phyloP scores from a whole-genome alignment of 352 stramenopile species.

The Thalassiosira allenii region DNA sequence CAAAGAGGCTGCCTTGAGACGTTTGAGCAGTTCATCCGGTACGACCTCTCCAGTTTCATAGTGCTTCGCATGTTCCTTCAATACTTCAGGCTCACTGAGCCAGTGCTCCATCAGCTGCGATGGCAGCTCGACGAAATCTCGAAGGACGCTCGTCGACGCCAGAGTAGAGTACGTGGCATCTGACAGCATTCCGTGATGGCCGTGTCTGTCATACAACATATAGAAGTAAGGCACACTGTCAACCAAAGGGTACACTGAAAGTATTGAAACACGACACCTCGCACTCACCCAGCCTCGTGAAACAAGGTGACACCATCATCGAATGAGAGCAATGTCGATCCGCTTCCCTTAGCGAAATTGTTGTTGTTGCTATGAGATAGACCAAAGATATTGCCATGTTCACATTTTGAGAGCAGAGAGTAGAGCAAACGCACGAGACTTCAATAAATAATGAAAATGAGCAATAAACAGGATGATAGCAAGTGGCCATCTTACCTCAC shows the following conservation, averaged over 20 bases:
- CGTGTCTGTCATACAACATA: slow-evolving; percentile 65
- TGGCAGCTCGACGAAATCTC: slow-evolving; percentile 86
- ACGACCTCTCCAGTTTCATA: slow-evolving; percentile 80
- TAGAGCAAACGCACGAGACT: no score
- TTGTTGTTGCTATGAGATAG: slow-evolving; percentile 88
- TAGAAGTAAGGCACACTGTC: no score
- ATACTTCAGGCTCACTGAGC: slow-evolving; percentile 70
- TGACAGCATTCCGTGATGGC: slow-evolving; percentile 84
- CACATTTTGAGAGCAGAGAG: no score
- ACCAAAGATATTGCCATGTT: no score
- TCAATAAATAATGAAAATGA: no score
- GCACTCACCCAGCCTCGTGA: slow-evolving; percentile 71
- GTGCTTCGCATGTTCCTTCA: slow-evolving; percentile 81
- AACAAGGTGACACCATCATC: slow-evolving; percentile 84
- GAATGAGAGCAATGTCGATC: slow-evolving; percentile 76
- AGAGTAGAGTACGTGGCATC: slow-evolving; percentile 78
- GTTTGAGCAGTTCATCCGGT: slow-evolving; percentile 75
- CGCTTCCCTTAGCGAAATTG: slow-evolving; percentile 82
- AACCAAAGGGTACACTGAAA: no score
- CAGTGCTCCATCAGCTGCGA: slow-evolving; percentile 87
- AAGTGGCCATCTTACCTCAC: no score
- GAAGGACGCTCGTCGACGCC: slow-evolving; percentile 55
- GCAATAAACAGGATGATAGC: no score
- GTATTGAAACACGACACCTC: no score
- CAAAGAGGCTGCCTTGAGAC: slow-evolving; percentile 71